Percentiles rank a stretch among this genome's conserved stretches.
Conservation (phyloP, 192 early-diverging fungal species). For the Podila horticola region DNA sequence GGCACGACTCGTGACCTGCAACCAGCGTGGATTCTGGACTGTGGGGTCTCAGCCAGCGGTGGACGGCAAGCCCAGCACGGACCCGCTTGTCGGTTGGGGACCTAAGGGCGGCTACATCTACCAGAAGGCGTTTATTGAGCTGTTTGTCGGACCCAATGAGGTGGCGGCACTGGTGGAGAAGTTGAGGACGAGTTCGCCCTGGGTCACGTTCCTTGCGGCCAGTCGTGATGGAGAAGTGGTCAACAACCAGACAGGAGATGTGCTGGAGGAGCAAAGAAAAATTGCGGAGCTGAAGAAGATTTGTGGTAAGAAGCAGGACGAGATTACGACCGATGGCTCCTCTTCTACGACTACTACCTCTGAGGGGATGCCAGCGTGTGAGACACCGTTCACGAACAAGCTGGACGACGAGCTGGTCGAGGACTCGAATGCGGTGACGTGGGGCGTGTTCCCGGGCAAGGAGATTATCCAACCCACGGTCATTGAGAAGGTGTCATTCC, state of each 20-base stretch:
- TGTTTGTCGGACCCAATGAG: constrained; percentile 74
- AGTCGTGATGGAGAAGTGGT: constrained; percentile 68
- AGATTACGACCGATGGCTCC: not conserved
- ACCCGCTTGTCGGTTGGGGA: constrained; percentile 85
- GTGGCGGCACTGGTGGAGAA: constrained; percentile 63
- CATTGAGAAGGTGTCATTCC: constrained; percentile 77
- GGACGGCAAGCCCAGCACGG: constrained; percentile 73
- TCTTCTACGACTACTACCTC: not conserved
- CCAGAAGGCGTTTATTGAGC: constrained; percentile 89
- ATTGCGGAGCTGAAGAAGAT: constrained; percentile 59
- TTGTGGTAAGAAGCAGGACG: constrained; percentile 58
- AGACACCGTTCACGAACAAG: constrained; percentile 59
- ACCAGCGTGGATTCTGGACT: constrained; percentile 76
- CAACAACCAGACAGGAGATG: constrained; percentile 31
- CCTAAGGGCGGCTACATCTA: constrained; percentile 86
- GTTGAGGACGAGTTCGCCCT: constrained; percentile 64
- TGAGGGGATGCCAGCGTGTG: constrained; percentile 52
- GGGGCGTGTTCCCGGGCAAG: constrained; percentile 92
- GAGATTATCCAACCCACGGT: constrained; percentile 90
- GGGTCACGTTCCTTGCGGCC: constrained; percentile 91
- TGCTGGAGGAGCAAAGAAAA: constrained; percentile 39
- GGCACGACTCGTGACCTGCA: constrained; percentile 64
- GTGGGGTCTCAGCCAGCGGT: constrained; percentile 88
- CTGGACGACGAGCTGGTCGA: constrained; percentile 60
- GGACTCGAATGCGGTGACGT: constrained; percentile 83